Evolutionary conservation across 2,329 filamentous ascomycete species (phyloP).

Genomic region (Paecilomyces niveus): DNA sequence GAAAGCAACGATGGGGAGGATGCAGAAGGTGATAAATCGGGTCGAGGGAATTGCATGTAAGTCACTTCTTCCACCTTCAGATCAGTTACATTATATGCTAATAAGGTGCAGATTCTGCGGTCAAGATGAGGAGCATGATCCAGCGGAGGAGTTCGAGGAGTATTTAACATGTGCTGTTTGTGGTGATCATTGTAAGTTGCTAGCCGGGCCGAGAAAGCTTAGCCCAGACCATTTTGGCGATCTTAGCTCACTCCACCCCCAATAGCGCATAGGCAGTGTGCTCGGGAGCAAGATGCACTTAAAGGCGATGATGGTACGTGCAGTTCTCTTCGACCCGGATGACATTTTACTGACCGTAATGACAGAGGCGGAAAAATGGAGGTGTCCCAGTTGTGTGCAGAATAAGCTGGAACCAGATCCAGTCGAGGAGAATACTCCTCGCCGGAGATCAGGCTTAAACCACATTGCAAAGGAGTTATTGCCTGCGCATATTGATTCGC

Average conservation of each 20-base stretch:
- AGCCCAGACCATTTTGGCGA: slow-evolving; percentile 18
- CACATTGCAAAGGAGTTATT: slow-evolving; percentile 65
- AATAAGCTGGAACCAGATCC: slow-evolving; percentile 29
- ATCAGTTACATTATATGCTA: slow-evolving; percentile 18
- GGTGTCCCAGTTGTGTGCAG: slow-evolving; percentile 52
- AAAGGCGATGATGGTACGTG: slow-evolving; percentile 57
- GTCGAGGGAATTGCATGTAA: slow-evolving; percentile 59
- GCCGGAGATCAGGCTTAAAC: slow-evolving; percentile 54
- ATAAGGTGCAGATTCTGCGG: slow-evolving; percentile 63
- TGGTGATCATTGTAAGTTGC: slow-evolving; percentile 69
- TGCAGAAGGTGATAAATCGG: slow-evolving; percentile 38
- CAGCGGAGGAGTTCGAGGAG: slow-evolving; percentile 71
- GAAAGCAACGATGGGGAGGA: slow-evolving; percentile 41
- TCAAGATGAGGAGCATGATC: slow-evolving; percentile 74
- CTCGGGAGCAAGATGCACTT: slow-evolving; percentile 61
- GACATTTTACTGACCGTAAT: slow-evolving; percentile 37
- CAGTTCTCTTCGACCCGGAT: slow-evolving; percentile 3
- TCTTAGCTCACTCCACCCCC: slow-evolving; percentile 37
- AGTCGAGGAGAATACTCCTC: slow-evolving; percentile 14
- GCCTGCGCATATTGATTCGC: slow-evolving; percentile 58
- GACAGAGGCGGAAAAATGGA: slow-evolving; percentile 53
- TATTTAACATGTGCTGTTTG: slow-evolving; percentile 72
- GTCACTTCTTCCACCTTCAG: slow-evolving; percentile 17
- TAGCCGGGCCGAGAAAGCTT: slow-evolving; percentile 18
- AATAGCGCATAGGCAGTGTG: slow-evolving; percentile 86